Percentiles rank a stretch among this genome's conserved stretches.
Conservation (phyloP, 495 filamentous ascomycete species). For the Neurospora sp. region DNA sequence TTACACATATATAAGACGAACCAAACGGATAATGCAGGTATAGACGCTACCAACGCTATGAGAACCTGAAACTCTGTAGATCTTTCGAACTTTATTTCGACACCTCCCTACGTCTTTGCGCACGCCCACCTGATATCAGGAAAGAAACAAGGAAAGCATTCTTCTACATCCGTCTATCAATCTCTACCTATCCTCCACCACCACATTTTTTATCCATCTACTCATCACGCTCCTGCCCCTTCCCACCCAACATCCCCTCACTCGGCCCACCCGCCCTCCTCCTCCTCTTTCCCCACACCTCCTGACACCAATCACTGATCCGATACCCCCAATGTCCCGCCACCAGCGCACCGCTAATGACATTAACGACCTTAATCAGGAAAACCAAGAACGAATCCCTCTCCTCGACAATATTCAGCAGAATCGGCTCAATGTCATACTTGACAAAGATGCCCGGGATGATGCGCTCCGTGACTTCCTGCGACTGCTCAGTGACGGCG, state of each 20-base stretch:
- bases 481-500: constrained; percentile 80
- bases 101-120: not conserved
- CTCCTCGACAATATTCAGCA: constrained; percentile 75
- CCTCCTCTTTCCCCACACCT: constrained; percentile 38
- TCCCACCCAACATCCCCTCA: constrained; percentile 45
- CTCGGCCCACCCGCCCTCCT: constrained; percentile 36
- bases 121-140: not conserved
- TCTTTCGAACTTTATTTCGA: not conserved
- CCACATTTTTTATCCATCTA: not conserved
- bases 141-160: not conserved
- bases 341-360: constrained; percentile 50
- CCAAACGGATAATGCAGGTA: not conserved
- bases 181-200: not conserved
- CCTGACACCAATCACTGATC: constrained; percentile 40
- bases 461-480: constrained; percentile 52
- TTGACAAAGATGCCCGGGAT: constrained; percentile 97
- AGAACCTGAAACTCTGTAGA: not conserved
- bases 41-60: not conserved
- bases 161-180: not conserved
- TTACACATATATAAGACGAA: not conserved
- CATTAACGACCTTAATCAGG: constrained; percentile 60
- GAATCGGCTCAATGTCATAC: constrained; percentile 96
- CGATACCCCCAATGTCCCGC: constrained; percentile 52
- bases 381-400: constrained; percentile 64
- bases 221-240: not conserved